Conservation (phyloP, 371 early-diverging fungal species). For the Rhizopus sp. region DNA sequence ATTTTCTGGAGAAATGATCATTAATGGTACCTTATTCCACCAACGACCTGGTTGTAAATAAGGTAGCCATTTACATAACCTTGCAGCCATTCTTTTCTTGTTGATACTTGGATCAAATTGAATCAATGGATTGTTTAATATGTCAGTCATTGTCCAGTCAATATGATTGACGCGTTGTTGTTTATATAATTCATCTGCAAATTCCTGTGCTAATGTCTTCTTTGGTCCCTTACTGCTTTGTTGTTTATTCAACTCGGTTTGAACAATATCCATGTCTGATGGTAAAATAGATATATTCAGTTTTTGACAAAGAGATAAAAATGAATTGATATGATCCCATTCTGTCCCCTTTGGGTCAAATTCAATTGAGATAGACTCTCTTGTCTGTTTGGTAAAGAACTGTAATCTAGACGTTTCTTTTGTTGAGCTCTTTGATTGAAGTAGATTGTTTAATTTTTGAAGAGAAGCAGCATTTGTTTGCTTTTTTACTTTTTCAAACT, state of each 20-base stretch:
- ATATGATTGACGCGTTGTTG: constrained; percentile 4
- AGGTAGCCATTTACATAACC: constrained; percentile 24
- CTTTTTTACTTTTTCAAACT: constrained; percentile 27
- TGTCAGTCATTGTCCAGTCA: constrained; percentile 8
- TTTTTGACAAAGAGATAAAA: constrained; percentile 33
- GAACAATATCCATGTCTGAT: constrained; percentile 28
- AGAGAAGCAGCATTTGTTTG: constrained; percentile 37
- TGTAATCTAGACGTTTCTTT: constrained; percentile 8
- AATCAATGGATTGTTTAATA: constrained; percentile 27
- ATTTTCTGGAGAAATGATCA: constrained; percentile 23
- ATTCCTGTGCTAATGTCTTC: constrained; percentile 28
- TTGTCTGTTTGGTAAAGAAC: constrained; percentile 11
- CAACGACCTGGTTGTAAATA: constrained; percentile 36
- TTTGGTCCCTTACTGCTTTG: neutral
- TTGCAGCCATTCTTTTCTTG: constrained; percentile 14
- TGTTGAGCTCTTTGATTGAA: constrained; percentile 2
- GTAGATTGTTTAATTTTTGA: constrained; percentile 30
- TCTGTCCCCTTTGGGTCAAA: constrained; percentile 19
- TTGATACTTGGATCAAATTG: constrained; percentile 30
- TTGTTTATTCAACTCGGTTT: constrained; percentile 6
- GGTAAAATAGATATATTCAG: constrained; percentile 24
- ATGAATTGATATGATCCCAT: constrained; percentile 28
- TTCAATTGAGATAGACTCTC: constrained; percentile 4
- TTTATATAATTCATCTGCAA: constrained; percentile 38
- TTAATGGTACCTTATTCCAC: constrained; percentile 41